Base-by-base conservation (phyloP, 176 grass and related monocot genomes). In the Tillandsia leiboldiana region DNA sequence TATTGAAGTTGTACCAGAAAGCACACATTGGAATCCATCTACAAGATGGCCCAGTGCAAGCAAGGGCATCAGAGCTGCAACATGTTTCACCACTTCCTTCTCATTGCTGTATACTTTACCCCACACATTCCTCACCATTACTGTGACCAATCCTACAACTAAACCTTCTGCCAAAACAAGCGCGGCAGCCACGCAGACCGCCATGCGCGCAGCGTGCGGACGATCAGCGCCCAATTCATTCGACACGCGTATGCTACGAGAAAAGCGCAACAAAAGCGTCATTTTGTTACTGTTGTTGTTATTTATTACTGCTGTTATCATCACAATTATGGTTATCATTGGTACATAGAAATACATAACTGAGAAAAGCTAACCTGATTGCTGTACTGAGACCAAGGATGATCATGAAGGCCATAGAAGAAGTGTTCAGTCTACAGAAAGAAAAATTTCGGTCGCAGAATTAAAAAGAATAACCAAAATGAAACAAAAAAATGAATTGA, bases 181-280 rank as follows among this genome's bases (percentile, higher is more conserved):
- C 12, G 65, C 15, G 3, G 85, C 72, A 1, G 74, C 75, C 33
- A 85, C 79, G 9, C 53, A 13, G 3, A 85, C 65, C 1, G 79
- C 83, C 71, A 83, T 79, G 57, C 75, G 74, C 0, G 87, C 87
- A 42, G 65, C 72, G 52, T 13, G 73, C 10, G 52, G 64, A 48
- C 64, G 78, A 14, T 79, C 73, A 1, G 87, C 87, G n/a, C 87
- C 87, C 11, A 90, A 77, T 78, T 85, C 87, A 70, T 90, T 90
- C 13, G 83, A 86, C 29, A 90, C 76, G n/a, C 87, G 78, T n/a
- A 83, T 85, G 50, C 87, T 88, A 68, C 79, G 6, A 24, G 47
- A 51, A 10, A 22, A 14, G 65, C 6, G 22, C 67, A 76, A 67
- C 11, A 50, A 8, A 14, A 48, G 24, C 24, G 50, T 17, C 18